Evolutionary conservation across 73 alveolate genomes (phyloP).

Genomic region (Stentor coeruleus): DNA sequence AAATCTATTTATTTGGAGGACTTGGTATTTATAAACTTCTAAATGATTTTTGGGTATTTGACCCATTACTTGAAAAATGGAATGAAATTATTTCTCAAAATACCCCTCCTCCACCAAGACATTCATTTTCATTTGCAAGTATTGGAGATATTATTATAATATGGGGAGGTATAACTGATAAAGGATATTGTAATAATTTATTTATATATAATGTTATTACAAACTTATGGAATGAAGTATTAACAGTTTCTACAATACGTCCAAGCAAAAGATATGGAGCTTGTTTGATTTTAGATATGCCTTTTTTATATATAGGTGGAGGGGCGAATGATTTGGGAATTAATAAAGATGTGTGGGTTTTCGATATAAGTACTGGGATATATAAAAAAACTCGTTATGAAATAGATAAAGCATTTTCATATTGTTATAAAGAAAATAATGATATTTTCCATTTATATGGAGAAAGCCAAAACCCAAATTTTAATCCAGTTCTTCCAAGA

Average conservation of each 20-base stretch:
- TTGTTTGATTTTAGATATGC: neutral
- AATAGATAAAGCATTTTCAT: too few relatives aligned
- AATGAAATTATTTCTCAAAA: neutral
- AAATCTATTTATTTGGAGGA: neutral
- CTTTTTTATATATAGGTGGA: neutral
- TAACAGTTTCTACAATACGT: neutral
- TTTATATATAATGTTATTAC: neutral
- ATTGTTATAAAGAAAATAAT: too few relatives aligned
- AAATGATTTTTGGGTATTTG: neutral
- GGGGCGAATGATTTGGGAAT: neutral
- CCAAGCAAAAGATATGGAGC: neutral
- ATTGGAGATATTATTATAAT: neutral
- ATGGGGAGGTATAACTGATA: conserved; percentile 8
- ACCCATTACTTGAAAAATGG: neutral
- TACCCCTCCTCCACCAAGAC: neutral
- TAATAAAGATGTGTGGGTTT: neutral
- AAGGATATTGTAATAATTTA: neutral
- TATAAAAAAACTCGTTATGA: too few relatives aligned
- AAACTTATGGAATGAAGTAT: neutral
- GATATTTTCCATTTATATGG: too few relatives aligned
- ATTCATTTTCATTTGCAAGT: neutral
- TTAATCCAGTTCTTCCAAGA: too few relatives aligned
- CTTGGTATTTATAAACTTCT: neutral
- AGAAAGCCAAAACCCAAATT: too few relatives aligned
- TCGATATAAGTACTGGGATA: neutral